These are phyloP conservation scores for Podaxis pistillaris DNA, from an alignment of 768 basidiomycete genomes.

Conservation along the genomic window DNA sequence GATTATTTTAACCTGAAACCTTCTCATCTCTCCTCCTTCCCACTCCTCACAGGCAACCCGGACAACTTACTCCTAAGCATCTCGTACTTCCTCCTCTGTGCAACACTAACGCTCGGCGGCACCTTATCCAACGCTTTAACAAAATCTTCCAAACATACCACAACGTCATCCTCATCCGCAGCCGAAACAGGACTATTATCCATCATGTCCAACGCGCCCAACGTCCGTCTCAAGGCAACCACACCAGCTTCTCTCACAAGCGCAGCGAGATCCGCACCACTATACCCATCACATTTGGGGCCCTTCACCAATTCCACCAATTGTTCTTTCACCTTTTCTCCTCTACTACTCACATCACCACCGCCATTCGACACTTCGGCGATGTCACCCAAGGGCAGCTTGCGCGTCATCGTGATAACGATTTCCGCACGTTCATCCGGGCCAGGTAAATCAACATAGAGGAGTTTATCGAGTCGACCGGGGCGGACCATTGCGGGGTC, in stretches of 20 bases:
- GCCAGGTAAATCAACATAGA: slow-evolving; percentile 88
- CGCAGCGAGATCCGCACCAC: slow-evolving; percentile 88
- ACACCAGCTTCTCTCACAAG: slow-evolving; percentile 90
- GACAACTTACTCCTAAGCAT: slow-evolving; percentile 79
- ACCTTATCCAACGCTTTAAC: slow-evolving; percentile 73
- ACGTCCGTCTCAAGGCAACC: slow-evolving; percentile 64
- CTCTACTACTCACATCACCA: not conserved
- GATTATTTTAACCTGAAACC: not conserved
- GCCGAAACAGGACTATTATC: slow-evolving; percentile 30
- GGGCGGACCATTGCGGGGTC: slow-evolving; percentile 99
- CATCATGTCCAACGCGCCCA: slow-evolving; percentile 68
- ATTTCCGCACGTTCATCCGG: slow-evolving; percentile 80
- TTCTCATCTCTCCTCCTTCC: slow-evolving; percentile 39
- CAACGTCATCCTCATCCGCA: slow-evolving; percentile 26
- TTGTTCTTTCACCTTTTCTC: slow-evolving; percentile 20
- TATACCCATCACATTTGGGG: slow-evolving; percentile 79
- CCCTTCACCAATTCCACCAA: slow-evolving; percentile 46
- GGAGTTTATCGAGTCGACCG: slow-evolving; percentile 88
- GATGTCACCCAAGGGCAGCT: slow-evolving; percentile 58
- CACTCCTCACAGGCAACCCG: slow-evolving; percentile 61
- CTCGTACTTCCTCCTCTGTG: slow-evolving; percentile 84
- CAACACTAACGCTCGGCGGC: slow-evolving; percentile 77
- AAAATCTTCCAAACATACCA: slow-evolving; percentile 71
- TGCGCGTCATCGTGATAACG: slow-evolving; percentile 67
- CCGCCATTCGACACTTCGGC: not conserved